Percentiles rank a stretch among this genome's conserved stretches.
Evolutionary conservation across 2,329 filamentous ascomycete genomes (phyloP).

Genomic region (Penicillium sp.): DNA sequence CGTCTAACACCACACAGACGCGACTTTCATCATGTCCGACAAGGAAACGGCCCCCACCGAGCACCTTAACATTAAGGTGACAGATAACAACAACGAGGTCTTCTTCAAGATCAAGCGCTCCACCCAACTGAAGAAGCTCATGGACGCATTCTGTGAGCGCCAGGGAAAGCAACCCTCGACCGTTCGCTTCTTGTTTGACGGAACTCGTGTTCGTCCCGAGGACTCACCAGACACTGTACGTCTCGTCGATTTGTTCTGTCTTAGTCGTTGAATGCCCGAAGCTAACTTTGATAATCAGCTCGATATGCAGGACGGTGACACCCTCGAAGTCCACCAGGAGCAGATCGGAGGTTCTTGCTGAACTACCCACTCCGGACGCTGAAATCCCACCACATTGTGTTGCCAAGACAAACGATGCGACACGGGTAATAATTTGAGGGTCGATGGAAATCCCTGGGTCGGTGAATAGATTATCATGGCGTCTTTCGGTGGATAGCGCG

Average conservation of each 20-base stretch:
- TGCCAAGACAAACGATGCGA: background rate
- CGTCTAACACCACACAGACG: slow-evolving; percentile 3
- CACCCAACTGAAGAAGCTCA: slow-evolving; percentile 94
- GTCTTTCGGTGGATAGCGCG: slow-evolving; percentile 4
- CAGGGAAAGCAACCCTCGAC: slow-evolving; percentile 84
- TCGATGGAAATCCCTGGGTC: background rate
- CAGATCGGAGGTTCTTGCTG: slow-evolving; percentile 75
- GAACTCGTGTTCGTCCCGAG: slow-evolving; percentile 82
- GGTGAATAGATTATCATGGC: background rate
- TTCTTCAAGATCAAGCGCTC: slow-evolving; percentile 99
- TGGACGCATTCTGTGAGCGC: slow-evolving; percentile 96
- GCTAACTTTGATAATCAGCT: slow-evolving; percentile 58
- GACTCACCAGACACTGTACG: slow-evolving; percentile 92
- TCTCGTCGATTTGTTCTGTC: slow-evolving; percentile 1
- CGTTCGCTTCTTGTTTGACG: slow-evolving; percentile 94
- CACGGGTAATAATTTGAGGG: background rate
- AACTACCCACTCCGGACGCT: background rate
- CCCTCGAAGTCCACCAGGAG: slow-evolving; percentile 95
- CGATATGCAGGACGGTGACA: slow-evolving; percentile 95
- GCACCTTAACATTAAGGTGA: slow-evolving; percentile 99
- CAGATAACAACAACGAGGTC: slow-evolving; percentile 98
- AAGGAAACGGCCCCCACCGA: slow-evolving; percentile 56
- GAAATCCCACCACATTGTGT: background rate
- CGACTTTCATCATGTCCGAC: slow-evolving; percentile 18
- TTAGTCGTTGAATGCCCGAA: slow-evolving; percentile 15